Percentiles rank a stretch among this genome's conserved stretches.
phyloP scores from a whole-genome alignment of 768 basidiomycete species.

The Suillus alpinus region DNA sequence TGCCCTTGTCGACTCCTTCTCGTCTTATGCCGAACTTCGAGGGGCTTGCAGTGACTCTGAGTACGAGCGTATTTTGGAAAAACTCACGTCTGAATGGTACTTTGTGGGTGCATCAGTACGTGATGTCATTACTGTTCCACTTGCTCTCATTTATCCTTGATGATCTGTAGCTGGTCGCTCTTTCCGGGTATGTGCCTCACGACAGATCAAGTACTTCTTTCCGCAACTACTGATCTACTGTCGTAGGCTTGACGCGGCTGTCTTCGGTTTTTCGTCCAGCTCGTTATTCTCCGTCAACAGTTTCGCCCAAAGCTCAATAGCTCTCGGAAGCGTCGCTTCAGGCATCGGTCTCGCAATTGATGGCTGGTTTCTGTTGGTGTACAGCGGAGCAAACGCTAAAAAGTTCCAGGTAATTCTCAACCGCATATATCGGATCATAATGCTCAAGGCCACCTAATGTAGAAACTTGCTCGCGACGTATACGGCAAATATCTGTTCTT shows the following conservation, averaged over 20 bases:
- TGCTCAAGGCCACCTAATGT: slow-evolving; percentile 1
- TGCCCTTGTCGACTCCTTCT: slow-evolving; percentile 45
- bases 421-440: not conserved
- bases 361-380: slow-evolving; percentile 65
- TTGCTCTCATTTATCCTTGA: not conserved
- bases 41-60: slow-evolving; percentile 39
- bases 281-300: slow-evolving; percentile 48
- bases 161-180: slow-evolving; percentile 47
- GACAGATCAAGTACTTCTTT: not conserved
- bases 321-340: slow-evolving; percentile 55
- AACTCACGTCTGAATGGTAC: slow-evolving; percentile 62
- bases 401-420: slow-evolving; percentile 52
- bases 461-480: slow-evolving; percentile 53
- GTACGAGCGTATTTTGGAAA: slow-evolving; percentile 46
- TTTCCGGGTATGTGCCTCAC: slow-evolving; percentile 47
- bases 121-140: slow-evolving; percentile 3
- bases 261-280: slow-evolving; percentile 60
- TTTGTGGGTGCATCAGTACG: slow-evolving; percentile 61
- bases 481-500: slow-evolving; percentile 68
- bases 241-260: slow-evolving; percentile 45
- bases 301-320: slow-evolving; percentile 50
- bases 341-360: slow-evolving; percentile 64
- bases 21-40: slow-evolving; percentile 55
- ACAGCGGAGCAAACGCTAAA: slow-evolving; percentile 48
- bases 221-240: slow-evolving; percentile 2